Base-by-base conservation (phyloP, 2,329 filamentous ascomycete species). In the Escovopsis sp. region DNA sequence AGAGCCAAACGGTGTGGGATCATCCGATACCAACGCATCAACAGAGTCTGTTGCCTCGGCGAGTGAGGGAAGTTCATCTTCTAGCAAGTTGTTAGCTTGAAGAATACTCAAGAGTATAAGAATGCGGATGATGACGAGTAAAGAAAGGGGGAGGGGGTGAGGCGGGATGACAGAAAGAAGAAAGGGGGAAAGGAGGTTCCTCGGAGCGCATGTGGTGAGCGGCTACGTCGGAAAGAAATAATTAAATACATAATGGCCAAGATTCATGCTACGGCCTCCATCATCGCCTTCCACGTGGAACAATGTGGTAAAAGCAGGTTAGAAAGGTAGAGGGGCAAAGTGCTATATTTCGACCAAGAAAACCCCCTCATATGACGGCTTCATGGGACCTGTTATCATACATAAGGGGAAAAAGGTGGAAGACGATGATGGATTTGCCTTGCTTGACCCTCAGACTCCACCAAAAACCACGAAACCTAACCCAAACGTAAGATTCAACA, bases 361-460 rank as follows among this genome's bases (percentile, higher is more conserved):
- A 53, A 53, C 55, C 52, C 53, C 51, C 50, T 48, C 44, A 53
- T 53, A 48, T 48, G 51, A 53, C 51, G 57, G 48, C 50, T 53
- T 50, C 47, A 50, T 51, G 55, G 49, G 56, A 57, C 53, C 50
- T 58, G 62, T 78, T 79, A 79, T 79, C 74, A 69, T 80, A 80
- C 76, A 80, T 75, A 61, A 61, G 62, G 63, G 33, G 55, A 54
- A 53, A 58, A 64, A 30, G 63, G 66, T 71, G 68, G 74, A 79
- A 76, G 75, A 79, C 73, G 75, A 79, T 76, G 74, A 76, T 76
- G 71, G 74, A 30, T 73, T 72, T 75, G 74, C 72, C 72, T 74
- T 70, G 67, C 64, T 63, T 69, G 61, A 45, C 41, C 43, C 43
- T 47, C 39, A 41, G 43, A 39, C 44, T 41, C 42, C 25, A 33